Percentiles rank a stretch among this genome's conserved stretches.
phyloP scores from a whole-genome alignment of 352 stramenopile species.

The Pythium insidiosum region DNA sequence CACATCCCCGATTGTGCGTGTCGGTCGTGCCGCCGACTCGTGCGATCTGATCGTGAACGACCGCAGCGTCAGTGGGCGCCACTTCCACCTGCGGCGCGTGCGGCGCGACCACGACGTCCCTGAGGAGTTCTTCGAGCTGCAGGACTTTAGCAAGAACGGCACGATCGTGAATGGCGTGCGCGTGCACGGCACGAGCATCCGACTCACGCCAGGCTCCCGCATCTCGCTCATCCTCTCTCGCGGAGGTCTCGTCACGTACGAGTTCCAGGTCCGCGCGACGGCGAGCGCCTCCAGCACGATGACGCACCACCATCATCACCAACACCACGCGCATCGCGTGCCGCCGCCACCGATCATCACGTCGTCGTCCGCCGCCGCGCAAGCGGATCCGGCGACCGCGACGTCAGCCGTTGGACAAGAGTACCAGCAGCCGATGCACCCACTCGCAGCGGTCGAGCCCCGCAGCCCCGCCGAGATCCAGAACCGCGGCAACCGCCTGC shows the following conservation, averaged over 20 bases:
- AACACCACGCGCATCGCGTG: too few relatives aligned
- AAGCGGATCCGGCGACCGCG: conserved; percentile 24
- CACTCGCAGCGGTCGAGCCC: conserved; percentile 23
- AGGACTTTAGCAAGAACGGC: conserved; percentile 87
- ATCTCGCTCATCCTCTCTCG: conserved; percentile 83
- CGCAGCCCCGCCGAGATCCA: conserved; percentile 77
- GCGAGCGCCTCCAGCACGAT: not conserved
- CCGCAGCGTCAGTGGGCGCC: conserved; percentile 75
- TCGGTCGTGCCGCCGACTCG: conserved; percentile 72
- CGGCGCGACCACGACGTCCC: conserved; percentile 34
- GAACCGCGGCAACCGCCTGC: conserved; percentile 47
- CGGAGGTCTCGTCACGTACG: conserved; percentile 78
- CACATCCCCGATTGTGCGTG: conserved; percentile 58
- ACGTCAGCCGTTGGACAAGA: conserved; percentile 52
- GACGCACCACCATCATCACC: not conserved
- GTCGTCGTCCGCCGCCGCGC: conserved; percentile 16
- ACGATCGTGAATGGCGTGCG: conserved; percentile 86
- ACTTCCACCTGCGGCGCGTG: conserved; percentile 76
- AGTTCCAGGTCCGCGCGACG: conserved; percentile 59
- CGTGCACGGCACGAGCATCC: conserved; percentile 71
- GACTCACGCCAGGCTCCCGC: conserved; percentile 54
- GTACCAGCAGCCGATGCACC: conserved; percentile 52
- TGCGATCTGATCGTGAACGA: conserved; percentile 87
- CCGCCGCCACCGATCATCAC: conserved; percentile 52
- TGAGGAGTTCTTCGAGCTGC: conserved; percentile 72